Conservation (phyloP, 768 basidiomycete genomes). For the Pholiota microspora region DNA sequence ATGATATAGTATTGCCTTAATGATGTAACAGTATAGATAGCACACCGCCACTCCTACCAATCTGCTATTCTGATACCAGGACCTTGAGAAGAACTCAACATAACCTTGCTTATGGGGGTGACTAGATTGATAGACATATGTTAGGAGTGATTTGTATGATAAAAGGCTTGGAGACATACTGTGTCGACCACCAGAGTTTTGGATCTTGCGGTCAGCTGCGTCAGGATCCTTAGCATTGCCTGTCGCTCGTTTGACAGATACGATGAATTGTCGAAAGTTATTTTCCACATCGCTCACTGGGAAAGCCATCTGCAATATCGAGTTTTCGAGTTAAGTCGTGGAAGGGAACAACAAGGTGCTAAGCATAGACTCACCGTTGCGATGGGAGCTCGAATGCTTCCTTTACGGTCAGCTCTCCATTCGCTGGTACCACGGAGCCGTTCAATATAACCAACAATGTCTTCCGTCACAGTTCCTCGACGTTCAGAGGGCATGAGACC, state of each 20-base stretch:
- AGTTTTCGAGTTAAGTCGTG: too few relatives aligned
- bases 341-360: too few relatives aligned
- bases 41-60: conserved; percentile 21
- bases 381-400: conserved; percentile 81
- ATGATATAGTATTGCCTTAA: conserved; percentile 10
- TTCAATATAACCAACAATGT: conserved; percentile 78
- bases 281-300: conserved; percentile 71
- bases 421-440: conserved; percentile 80
- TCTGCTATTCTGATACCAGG: conserved; percentile 90
- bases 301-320: conserved; percentile 60
- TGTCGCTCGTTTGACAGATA: conserved; percentile 70
- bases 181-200: conserved; percentile 44
- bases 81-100: conserved; percentile 82
- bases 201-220: conserved; percentile 37
- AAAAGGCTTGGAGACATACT: conserved; percentile 30
- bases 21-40: conserved; percentile 9
- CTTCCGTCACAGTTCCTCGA: conserved; percentile 91
- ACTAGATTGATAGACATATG: conserved; percentile 36
- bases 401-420: conserved; percentile 90
- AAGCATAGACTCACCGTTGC: conserved; percentile 63
- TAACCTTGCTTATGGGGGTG: conserved; percentile 74
- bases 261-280: conserved; percentile 77
- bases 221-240: conserved; percentile 60
- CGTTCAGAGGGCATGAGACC: conserved; percentile 96
- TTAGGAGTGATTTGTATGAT: neutral